A percentile compares a stretch with the other conserved stretches of the same genome.
phyloP scores from a whole-genome alignment of 2,329 filamentous ascomycete species.

The Aureobasidium lini region DNA sequence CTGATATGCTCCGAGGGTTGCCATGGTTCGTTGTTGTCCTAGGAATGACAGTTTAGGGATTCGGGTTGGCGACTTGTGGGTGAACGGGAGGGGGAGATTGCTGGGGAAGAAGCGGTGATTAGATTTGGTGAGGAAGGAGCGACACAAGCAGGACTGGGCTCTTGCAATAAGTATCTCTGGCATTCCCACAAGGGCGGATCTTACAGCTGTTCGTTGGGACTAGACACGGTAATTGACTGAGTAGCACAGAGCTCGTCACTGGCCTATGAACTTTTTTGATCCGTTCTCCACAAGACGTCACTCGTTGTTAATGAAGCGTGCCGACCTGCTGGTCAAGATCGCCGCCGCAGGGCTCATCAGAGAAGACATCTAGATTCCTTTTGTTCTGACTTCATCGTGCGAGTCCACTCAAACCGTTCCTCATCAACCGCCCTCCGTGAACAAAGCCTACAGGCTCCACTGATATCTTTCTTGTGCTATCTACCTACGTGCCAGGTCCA shows the following conservation, averaged over 20 bases:
- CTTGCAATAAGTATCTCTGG: conserved; percentile 1
- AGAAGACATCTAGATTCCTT: background rate
- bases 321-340: conserved; percentile 4
- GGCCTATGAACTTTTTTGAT: background rate
- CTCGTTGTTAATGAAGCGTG: conserved; percentile 1
- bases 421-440: too few species aligned
- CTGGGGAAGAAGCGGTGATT: conserved; percentile 8
- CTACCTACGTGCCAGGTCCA: background rate
- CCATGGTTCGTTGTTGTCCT: conserved; percentile 31
- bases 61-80: background rate
- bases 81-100: background rate
- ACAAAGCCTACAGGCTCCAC: too few species aligned
- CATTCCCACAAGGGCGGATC: conserved; percentile 5
- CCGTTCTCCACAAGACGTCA: conserved; percentile 12
- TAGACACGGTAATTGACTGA: background rate
- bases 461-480: background rate
- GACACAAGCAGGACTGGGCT: background rate
- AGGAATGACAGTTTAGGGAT: background rate
- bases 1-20: conserved; percentile 43
- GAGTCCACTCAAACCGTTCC: background rate
- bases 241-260: conserved; percentile 8
- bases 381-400: conserved; percentile 1
- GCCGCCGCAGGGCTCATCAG: background rate
- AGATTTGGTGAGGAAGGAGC: background rate
- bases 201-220: conserved; percentile 7